phyloP scores from a whole-genome alignment of 176 grass and related monocot species.

The Metroxylon sagu region DNA sequence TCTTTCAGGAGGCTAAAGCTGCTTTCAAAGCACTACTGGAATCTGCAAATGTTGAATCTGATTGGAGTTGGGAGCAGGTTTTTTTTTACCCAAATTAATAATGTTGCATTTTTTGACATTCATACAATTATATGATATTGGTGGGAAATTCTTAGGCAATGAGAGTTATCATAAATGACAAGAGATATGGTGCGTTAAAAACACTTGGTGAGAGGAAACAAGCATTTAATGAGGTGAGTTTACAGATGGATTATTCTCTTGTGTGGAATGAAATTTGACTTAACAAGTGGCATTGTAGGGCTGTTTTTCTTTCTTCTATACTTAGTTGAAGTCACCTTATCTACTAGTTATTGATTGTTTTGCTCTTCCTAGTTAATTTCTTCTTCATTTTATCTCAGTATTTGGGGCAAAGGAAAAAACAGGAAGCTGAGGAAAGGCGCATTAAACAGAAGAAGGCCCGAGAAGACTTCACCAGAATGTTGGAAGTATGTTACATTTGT shows the following conservation, averaged over 20 bases:
- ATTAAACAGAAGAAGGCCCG: slow-evolving; percentile 88
- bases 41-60: slow-evolving; percentile 80
- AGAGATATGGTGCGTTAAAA: slow-evolving; percentile 77
- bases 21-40: slow-evolving; percentile 80
- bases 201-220: slow-evolving; percentile 99
- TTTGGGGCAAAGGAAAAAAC: slow-evolving; percentile 87
- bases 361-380: no score
- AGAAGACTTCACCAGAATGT: slow-evolving; percentile 79
- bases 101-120: no score
- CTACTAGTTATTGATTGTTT: no score
- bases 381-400: slow-evolving; percentile 45
- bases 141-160: slow-evolving; percentile 52
- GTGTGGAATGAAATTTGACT: no score
- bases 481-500: slow-evolving; percentile 58
- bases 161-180: slow-evolving; percentile 95
- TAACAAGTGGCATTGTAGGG: no score
- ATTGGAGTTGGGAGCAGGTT: slow-evolving; percentile 98
- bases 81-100: no score
- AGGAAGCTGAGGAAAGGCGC: slow-evolving; percentile 73
- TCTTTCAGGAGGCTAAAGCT: slow-evolving; percentile 75
- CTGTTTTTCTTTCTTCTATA: no score
- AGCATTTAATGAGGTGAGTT: slow-evolving; percentile 88
- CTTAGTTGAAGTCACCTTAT: no score
- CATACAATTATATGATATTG: no score
- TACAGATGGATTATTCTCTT: not conserved